Evolutionary conservation across 2,329 filamentous ascomycete species (phyloP).

Genomic region (Talaromyces sp.): DNA sequence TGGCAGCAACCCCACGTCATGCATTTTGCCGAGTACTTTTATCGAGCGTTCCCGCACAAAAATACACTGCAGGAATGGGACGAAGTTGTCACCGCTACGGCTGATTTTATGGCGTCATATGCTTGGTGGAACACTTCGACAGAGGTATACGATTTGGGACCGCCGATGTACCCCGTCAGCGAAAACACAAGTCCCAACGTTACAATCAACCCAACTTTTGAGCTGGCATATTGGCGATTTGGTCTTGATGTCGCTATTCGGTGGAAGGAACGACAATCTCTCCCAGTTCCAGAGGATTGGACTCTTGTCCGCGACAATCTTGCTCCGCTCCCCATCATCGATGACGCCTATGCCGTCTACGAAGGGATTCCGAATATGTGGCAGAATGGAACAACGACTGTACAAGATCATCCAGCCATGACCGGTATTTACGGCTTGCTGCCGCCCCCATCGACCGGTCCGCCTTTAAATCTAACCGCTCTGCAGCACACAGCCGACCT

Average conservation of each 20-base stretch:
- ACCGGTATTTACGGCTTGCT: background rate
- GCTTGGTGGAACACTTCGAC: background rate
- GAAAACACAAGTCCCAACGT: background rate
- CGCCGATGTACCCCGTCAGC: background rate
- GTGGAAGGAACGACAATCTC: background rate
- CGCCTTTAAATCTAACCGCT: background rate
- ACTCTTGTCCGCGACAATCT: background rate
- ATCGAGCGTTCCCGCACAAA: background rate
- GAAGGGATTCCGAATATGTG: constrained; percentile 32
- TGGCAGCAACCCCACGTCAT: constrained; percentile 46
- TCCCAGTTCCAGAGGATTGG: background rate
- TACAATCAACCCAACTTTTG: background rate
- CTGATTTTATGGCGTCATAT: background rate
- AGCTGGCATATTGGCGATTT: background rate
- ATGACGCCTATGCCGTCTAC: background rate
- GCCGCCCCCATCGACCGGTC: background rate
- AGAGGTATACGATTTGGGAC: background rate
- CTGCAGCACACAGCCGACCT: background rate
- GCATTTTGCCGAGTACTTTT: background rate
- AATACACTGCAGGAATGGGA: background rate
- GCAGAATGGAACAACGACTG: background rate
- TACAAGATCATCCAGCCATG: background rate
- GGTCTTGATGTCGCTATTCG: background rate
- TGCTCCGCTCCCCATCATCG: background rate
- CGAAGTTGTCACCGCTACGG: background rate